These are phyloP conservation scores for Plasmodiophora brassicae DNA, from an alignment of 208 protist genomes.

Conservation along the genomic window DNA sequence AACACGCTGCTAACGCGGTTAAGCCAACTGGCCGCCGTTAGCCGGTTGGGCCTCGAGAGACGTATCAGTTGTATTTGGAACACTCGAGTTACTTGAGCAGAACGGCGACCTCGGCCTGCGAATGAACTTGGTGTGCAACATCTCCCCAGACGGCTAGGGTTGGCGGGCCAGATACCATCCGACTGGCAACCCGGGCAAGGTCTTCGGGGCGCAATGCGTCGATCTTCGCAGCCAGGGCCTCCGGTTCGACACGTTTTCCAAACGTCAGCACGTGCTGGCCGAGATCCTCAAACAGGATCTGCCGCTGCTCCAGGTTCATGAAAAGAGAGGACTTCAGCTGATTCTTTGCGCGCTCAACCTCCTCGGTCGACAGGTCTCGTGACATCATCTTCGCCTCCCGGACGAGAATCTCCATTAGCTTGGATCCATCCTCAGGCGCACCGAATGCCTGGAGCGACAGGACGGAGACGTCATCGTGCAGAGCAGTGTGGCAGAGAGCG, in stretches of 20 bases:
- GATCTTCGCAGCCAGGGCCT: constrained; percentile 44
- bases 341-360: constrained; percentile 58
- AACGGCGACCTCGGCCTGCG: not conserved
- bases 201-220: constrained; percentile 49
- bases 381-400: constrained; percentile 32
- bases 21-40: no score
- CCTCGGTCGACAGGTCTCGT: not conserved
- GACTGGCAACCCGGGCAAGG: constrained; percentile 41
- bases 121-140: not conserved
- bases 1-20: no score
- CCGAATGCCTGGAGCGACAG: constrained; percentile 48
- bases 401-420: not conserved
- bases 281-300: constrained; percentile 49
- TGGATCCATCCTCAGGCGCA: not conserved
- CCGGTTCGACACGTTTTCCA: constrained; percentile 29
- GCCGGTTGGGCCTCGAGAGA: no score
- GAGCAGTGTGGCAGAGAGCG: constrained; percentile 45
- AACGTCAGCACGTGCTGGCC: constrained; percentile 48
- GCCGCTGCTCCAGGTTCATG: constrained; percentile 53
- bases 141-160: constrained; percentile 45
- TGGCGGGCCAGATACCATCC: constrained; percentile 31
- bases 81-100: no score
- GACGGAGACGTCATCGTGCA: constrained; percentile 54
- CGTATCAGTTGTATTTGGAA: no score
- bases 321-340: constrained; percentile 52